Conservation (phyloP, 192 early-diverging fungal genomes). For the Coemansia sp. region DNA sequence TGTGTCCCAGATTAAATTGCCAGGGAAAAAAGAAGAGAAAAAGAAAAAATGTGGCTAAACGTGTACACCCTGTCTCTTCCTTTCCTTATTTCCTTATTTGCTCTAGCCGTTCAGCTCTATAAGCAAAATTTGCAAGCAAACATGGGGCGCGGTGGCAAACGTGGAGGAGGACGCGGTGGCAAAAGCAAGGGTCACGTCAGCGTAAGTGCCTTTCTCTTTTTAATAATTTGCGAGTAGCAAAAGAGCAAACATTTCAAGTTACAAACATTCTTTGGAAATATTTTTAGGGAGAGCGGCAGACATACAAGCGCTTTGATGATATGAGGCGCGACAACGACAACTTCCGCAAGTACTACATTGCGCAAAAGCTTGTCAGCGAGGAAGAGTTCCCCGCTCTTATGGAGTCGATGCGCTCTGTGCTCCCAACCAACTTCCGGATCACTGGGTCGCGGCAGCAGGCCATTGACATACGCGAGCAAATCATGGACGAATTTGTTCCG, state of each 20-base stretch:
- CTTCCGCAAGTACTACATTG: constrained; percentile 50
- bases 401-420: constrained; percentile 61
- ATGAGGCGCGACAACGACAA: constrained; percentile 49
- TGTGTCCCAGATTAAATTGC: no score
- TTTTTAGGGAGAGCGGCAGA: constrained; percentile 40
- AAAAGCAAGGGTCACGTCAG: constrained; percentile 16
- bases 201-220: constrained; percentile 16
- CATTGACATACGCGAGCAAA: constrained; percentile 51
- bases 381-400: constrained; percentile 81
- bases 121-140: neutral
- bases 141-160: constrained; percentile 18
- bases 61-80: neutral
- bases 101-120: neutral
- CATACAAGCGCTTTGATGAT: constrained; percentile 45
- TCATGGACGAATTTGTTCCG: constrained; percentile 60
- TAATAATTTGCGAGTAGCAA: no score
- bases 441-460: constrained; percentile 74
- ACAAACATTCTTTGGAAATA: no score
- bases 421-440: constrained; percentile 93
- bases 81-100: neutral
- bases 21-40: no score
- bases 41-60: no score
- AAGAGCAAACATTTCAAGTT: no score
- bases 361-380: constrained; percentile 62
- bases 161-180: constrained; percentile 7